These are phyloP conservation scores for Melampsora larici-populina DNA, from an alignment of 1,284 basidiomycete species.

Conservation along the genomic window DNA sequence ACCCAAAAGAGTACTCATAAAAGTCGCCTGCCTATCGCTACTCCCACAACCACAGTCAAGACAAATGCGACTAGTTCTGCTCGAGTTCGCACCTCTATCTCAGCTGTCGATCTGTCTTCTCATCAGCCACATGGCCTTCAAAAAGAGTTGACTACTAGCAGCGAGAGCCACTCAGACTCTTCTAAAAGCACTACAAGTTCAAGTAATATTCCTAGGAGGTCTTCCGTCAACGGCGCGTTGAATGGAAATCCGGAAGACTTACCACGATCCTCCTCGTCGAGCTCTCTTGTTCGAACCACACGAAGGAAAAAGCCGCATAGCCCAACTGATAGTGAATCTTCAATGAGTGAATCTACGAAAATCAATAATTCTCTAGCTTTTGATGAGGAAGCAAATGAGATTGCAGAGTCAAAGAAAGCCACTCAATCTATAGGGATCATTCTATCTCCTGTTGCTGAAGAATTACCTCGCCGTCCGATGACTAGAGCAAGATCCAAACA, in stretches of 20 bases:
- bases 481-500: slow-evolving; percentile 31
- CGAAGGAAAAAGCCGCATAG: background rate
- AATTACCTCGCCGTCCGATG: slow-evolving; percentile 10
- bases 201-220: background rate
- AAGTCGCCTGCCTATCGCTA: background rate
- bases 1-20: background rate
- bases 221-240: background rate
- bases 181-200: background rate
- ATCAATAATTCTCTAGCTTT: no score
- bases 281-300: background rate
- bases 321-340: background rate
- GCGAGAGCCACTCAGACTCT: background rate
- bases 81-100: background rate
- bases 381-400: background rate
- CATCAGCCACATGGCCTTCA: background rate
- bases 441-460: slow-evolving; percentile 24
- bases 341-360: background rate
- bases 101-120: background rate
- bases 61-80: background rate
- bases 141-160: background rate
- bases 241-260: background rate
- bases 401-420: background rate
- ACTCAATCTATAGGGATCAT: slow-evolving; percentile 6
- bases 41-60: background rate
- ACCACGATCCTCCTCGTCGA: background rate